phyloP scores from a whole-genome alignment of 352 stramenopile species.

The Globisporangium megalacanthum region DNA sequence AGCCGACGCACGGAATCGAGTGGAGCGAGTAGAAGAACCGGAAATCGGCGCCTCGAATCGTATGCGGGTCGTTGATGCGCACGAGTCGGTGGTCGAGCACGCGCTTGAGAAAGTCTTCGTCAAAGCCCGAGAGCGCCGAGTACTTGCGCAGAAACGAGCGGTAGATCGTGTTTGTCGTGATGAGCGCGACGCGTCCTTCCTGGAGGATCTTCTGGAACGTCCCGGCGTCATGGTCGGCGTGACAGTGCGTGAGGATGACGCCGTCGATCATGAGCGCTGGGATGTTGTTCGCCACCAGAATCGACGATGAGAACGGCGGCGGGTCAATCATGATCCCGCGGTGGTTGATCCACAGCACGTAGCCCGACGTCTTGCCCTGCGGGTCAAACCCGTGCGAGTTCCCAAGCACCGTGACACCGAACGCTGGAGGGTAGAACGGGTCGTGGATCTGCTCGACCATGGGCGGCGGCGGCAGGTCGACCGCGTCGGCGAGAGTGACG shows the following conservation, averaged over 20 bases:
- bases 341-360: constrained; percentile 97
- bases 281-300: constrained; percentile 85
- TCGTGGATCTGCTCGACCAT: constrained; percentile 34
- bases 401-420: constrained; percentile 94
- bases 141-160: constrained; percentile 97
- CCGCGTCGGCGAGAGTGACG: constrained; percentile 47
- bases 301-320: constrained; percentile 87
- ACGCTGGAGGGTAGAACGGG: constrained; percentile 91
- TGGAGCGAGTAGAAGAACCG: constrained; percentile 96
- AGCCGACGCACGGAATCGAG: constrained; percentile 94
- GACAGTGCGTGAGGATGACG: constrained; percentile 96
- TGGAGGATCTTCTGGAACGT: constrained; percentile 97
- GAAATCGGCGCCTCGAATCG: constrained; percentile 93
- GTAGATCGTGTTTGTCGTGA: constrained; percentile 96
- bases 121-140: constrained; percentile 90
- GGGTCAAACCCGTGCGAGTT: constrained; percentile 96
- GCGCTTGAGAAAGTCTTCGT: constrained; percentile 85
- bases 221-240: constrained; percentile 95
- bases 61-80: constrained; percentile 91
- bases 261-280: constrained; percentile 92
- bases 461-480: constrained; percentile 45
- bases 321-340: constrained; percentile 97
- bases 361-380: constrained; percentile 91
- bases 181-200: constrained; percentile 91
- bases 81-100: constrained; percentile 90